Base-by-base conservation (phyloP, 208 protist species). In the Leishmania guyanensis region DNA sequence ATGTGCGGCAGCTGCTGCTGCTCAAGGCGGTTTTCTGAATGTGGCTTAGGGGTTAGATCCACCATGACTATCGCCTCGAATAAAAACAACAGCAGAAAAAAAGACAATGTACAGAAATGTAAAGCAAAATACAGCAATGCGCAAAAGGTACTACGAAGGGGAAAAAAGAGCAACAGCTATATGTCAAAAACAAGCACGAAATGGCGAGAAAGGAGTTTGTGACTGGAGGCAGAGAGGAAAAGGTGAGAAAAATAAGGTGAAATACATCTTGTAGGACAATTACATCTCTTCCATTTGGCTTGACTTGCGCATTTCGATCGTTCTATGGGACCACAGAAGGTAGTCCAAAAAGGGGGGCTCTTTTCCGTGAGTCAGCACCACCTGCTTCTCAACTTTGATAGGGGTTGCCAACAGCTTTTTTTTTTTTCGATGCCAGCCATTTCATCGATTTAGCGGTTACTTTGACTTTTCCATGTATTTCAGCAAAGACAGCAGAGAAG, bases 1-100 rank as follows among this genome's bases (percentile, higher is more conserved):
- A 98, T 98, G 36, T 98, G 97, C 71, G 73, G 83, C 54, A 99
- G 87, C 33, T 83, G 83, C 86, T 99, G 99, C 89, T 99, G 99
- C 76, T 93, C 87, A 16, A 96, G n/a, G 4, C 77, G 75, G 33
- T 77, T 88, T 33, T 83, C 82, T 0, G 69, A 82, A 68, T 91
- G 86, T 3, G 88, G 90, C 39, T 89, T 93, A 20, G 69, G 69
- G n/a, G 88, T 83, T 56, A 86, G 22, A 33, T 8, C 3, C 1
- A 60, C 54, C 78, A 91, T 86, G 22, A 51, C 48, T 76, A 0
- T 14, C 48, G 20, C 29, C 0, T n/a, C n/a, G 8, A 48, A n/a
- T 3, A 76, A 29, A 36, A 46, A 70, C 0, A 43, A 0, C 1
- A 62, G 29, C 29, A 29, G 72, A 10, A 14, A 62, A 62, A 46